Base-by-base conservation (phyloP, 2,329 filamentous ascomycete genomes). In the Nothophoma quercina region DNA sequence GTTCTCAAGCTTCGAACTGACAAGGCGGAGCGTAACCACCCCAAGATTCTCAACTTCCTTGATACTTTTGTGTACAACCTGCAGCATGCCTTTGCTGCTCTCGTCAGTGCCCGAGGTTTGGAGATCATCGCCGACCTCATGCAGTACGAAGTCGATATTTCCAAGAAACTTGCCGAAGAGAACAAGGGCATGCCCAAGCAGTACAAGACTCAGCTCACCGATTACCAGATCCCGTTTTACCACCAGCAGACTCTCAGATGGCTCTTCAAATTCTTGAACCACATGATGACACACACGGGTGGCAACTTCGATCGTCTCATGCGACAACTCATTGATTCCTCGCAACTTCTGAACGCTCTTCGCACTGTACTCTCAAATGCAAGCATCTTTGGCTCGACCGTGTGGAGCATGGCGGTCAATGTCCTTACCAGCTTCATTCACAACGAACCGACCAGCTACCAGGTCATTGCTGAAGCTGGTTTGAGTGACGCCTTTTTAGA, bases 361-460 rank as follows among this genome's bases (percentile, higher is more conserved):
- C 87, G 90, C 46, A 83, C 87, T 29, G 90, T 99, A 36, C 89
- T 97, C 58, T 86, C 88, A 58, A 89, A 96, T 65, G 88, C 90
- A 29, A 81, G 81, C 44, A 81, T 87, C 29, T 99, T 93, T 70
- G 95, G 95, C 10, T 95, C 93, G 2, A 88, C 95, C 53, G 91
- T 98, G 5, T 99, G 95, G 95, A 96, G 92, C 40, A 93, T 93
- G 71, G 89, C 92, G 6, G 91, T 96, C 56, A 93, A 88, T 47
- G 93, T 97, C 50, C 80, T 99, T 42, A 95, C 91, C 69, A 93
- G 91, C 64, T 99, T 99, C 74, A 96, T 99, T 65, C 96, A 99
- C 76, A 97, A 98, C 69, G 95, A 99, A 68, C 95, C 95, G 0
- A 99, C 95, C 0, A 99, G 95, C 73, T 99, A 96, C 72, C 89